phyloP scores from a whole-genome alignment of 2,329 filamentous ascomycete genomes.

The Botrytis pseudocinerea region DNA sequence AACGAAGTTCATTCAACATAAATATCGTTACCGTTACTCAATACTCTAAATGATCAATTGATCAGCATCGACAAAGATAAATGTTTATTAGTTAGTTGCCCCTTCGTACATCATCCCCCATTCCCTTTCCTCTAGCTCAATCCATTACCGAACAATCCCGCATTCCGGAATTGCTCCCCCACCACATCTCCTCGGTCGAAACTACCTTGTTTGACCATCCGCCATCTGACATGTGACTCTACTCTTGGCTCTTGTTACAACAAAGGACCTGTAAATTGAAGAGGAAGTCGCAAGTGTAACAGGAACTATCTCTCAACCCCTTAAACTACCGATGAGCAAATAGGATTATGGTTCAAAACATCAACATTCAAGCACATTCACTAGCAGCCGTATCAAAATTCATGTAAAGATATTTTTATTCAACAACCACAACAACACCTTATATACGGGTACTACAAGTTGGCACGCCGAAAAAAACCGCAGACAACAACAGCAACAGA shows the following conservation, averaged over 20 bases:
- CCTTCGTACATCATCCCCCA: background rate
- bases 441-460: background rate
- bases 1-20: background rate
- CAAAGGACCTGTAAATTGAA: background rate
- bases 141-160: background rate
- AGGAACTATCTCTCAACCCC: background rate
- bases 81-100: background rate
- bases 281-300: background rate
- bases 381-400: background rate
- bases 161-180: background rate
- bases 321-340: background rate
- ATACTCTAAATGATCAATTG: background rate
- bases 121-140: background rate
- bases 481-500: background rate
- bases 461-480: background rate
- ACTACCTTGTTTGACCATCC: background rate
- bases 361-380: background rate
- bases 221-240: background rate
- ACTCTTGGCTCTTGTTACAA: background rate
- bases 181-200: conserved; percentile 6
- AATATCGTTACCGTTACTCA: background rate
- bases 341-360: background rate
- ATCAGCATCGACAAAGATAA: background rate
- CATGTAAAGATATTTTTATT: conserved; percentile 4
- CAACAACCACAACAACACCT: background rate